Percentiles rank a stretch among this genome's conserved stretches.
Conservation (phyloP, 306 rosid genomes). For the Betula pendula region DNA sequence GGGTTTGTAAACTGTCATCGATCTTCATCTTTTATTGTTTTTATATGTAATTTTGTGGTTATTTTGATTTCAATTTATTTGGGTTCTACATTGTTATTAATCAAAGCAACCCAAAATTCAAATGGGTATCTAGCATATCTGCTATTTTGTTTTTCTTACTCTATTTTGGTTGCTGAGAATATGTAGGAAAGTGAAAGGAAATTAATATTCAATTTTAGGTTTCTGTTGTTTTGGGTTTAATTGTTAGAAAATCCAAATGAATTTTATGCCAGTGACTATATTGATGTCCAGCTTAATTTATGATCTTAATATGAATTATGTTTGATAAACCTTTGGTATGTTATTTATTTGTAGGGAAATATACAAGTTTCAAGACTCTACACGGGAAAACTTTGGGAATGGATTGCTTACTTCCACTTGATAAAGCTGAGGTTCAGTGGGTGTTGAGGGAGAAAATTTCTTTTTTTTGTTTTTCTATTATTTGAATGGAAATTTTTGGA, state of each 20-base stretch:
- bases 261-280: neutral
- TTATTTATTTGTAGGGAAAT: constrained; percentile 67
- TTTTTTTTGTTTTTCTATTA: too few species aligned
- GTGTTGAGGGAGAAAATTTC: too few species aligned
- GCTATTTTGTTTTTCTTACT: neutral
- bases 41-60: too few species aligned
- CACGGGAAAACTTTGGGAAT: constrained; percentile 49
- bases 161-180: neutral
- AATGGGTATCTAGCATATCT: constrained; percentile 1
- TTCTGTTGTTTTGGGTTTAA: neutral
- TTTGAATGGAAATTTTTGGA: too few species aligned
- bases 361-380: constrained; percentile 58
- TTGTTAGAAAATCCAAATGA: neutral
- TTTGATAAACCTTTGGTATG: constrained; percentile 14
- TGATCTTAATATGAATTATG: neutral
- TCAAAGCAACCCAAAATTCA: neutral
- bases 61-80: constrained; percentile 2
- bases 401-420: constrained; percentile 72
- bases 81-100: neutral
- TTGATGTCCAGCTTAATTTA: neutral
- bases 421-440: constrained; percentile 59
- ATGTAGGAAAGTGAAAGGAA: neutral
- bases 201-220: neutral
- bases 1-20: too few species aligned
- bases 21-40: too few species aligned